Percentiles rank a stretch among this genome's conserved stretches.
Evolutionary conservation across 1,284 basidiomycete species (phyloP).

Genomic region (Earliella scabrosa): DNA sequence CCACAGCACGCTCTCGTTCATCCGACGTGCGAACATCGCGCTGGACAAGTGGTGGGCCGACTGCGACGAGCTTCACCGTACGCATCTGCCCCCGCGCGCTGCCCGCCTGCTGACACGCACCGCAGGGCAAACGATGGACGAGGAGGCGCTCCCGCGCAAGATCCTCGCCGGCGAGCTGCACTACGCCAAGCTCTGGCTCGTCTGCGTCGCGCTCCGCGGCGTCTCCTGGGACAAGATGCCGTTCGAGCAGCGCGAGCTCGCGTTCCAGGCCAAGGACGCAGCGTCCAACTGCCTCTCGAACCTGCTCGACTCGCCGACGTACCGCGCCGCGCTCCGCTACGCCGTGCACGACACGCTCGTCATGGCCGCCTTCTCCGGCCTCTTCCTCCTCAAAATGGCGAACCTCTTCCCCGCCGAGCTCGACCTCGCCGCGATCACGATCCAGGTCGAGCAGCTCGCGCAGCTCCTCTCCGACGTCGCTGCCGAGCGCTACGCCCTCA

Average conservation of each 20-base stretch:
- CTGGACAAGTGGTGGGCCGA: slow-evolving; percentile 90
- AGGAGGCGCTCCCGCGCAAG: slow-evolving; percentile 83
- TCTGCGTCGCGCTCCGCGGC: slow-evolving; percentile 89
- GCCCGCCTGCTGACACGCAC: not conserved
- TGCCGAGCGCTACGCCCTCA: slow-evolving; percentile 90
- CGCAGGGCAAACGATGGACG: slow-evolving; percentile 78
- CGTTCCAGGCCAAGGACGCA: slow-evolving; percentile 92
- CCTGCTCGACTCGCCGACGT: slow-evolving; percentile 78
- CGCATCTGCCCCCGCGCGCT: slow-evolving; percentile 25
- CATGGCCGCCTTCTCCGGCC: slow-evolving; percentile 89
- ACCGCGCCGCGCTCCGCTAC: slow-evolving; percentile 83
- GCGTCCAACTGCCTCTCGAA: slow-evolving; percentile 84
- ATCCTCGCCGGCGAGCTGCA: slow-evolving; percentile 87
- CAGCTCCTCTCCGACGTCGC: slow-evolving; percentile 84
- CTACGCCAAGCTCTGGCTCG: slow-evolving; percentile 92
- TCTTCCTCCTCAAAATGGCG: slow-evolving; percentile 92
- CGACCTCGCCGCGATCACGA: slow-evolving; percentile 73
- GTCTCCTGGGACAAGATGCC: slow-evolving; percentile 95
- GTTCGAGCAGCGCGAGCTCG: slow-evolving; percentile 90
- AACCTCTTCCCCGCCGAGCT: slow-evolving; percentile 83
- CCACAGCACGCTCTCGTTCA: slow-evolving; percentile 82
- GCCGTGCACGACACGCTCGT: slow-evolving; percentile 94
- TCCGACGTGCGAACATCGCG: slow-evolving; percentile 83
- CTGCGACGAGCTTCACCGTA: slow-evolving; percentile 82
- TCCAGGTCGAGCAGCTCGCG: slow-evolving; percentile 84